phyloP scores from a whole-genome alignment of 805 yeast species.

The Huiozyma sinensis region DNA sequence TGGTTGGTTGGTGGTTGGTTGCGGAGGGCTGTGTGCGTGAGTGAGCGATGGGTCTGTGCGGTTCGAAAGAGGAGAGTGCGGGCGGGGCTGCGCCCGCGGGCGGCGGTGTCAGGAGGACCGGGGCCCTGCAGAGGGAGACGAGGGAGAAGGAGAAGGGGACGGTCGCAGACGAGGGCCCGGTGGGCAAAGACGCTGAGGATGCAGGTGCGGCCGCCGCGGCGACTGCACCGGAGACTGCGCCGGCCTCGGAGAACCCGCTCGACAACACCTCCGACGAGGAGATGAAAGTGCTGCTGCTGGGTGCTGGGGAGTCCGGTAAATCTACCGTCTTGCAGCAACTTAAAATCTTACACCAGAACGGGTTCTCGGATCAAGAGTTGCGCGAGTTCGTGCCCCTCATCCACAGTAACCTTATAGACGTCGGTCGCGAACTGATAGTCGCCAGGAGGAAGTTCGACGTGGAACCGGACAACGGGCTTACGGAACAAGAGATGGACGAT shows the following conservation, averaged over 20 bases:
- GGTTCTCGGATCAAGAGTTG: constrained; percentile 42
- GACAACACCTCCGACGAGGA: constrained; percentile 8
- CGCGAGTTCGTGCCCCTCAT: constrained; percentile 70
- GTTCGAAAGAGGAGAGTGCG: constrained; percentile 5
- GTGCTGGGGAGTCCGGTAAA: constrained; percentile 57
- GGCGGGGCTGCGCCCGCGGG: not conserved
- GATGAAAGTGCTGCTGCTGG: constrained; percentile 58
- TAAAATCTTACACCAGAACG: constrained; percentile 28
- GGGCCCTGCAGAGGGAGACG: not conserved
- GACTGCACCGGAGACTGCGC: not conserved
- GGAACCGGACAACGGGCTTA: constrained; percentile 12
- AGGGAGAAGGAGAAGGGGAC: not conserved
- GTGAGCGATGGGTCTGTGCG: constrained; percentile 5
- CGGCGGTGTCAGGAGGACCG: not conserved
- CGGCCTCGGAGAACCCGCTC: not conserved
- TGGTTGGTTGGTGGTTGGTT: too few relatives aligned
- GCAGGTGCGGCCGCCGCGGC: not conserved
- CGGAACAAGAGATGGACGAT: constrained; percentile 9
- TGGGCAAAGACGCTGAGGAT: not conserved
- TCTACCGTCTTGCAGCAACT: constrained; percentile 32
- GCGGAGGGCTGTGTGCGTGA: not conserved
- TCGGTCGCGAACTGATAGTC: constrained; percentile 57
- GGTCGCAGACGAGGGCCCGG: not conserved
- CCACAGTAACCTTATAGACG: constrained; percentile 64
- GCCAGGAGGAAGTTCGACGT: constrained; percentile 46